Evolutionary conservation across 1,284 basidiomycete species (phyloP).

Genomic region (Leccinum huronense): DNA sequence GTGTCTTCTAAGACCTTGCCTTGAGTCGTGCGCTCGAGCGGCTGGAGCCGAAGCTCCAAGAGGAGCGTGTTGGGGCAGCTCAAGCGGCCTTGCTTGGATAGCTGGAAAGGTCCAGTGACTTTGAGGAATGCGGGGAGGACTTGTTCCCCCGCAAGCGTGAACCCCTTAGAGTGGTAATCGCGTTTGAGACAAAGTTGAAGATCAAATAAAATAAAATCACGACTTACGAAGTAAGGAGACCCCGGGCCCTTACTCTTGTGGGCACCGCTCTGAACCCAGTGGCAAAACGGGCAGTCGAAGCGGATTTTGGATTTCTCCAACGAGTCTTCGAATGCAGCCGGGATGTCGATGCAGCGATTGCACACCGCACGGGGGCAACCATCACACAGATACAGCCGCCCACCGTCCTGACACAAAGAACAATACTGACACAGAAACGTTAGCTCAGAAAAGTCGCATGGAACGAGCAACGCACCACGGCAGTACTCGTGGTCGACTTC

Average conservation of each 20-base stretch:
- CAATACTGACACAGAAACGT: background rate
- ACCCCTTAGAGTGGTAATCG: background rate
- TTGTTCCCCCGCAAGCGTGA: background rate
- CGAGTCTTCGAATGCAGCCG: background rate
- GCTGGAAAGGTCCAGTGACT: background rate
- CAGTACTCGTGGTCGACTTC: background rate
- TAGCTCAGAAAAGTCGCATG: background rate
- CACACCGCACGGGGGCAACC: background rate
- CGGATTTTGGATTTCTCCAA: background rate
- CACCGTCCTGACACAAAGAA: background rate
- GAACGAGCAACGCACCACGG: background rate
- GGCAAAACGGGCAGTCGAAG: background rate
- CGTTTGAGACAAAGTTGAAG: background rate
- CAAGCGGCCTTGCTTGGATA: background rate
- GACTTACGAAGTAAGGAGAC: background rate
- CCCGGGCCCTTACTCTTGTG: background rate
- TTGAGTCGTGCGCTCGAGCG: background rate
- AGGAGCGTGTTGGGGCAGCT: background rate
- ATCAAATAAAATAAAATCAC: background rate
- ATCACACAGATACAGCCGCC: background rate
- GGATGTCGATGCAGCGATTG: background rate
- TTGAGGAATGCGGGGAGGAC: background rate
- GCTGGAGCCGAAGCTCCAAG: background rate
- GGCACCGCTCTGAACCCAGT: background rate
- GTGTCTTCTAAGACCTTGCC: background rate